phyloP scores from a whole-genome alignment of 2,329 filamentous ascomycete species.

The Sporothrix dimorphospora region DNA sequence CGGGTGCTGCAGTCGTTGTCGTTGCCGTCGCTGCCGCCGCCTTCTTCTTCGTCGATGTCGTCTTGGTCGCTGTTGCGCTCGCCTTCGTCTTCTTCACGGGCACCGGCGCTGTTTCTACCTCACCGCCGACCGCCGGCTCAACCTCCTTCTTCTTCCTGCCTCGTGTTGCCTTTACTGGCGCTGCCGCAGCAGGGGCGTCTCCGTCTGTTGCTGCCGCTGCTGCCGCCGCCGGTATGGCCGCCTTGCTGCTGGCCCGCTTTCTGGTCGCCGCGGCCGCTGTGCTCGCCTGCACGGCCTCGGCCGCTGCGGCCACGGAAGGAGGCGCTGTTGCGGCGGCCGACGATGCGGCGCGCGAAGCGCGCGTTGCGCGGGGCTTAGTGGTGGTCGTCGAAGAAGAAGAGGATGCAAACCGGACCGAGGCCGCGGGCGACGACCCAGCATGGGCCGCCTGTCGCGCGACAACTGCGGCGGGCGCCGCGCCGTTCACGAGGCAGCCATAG shows the following conservation, averaged over 20 bases:
- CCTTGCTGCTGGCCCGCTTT: conserved; percentile 33
- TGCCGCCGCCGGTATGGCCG: conserved; percentile 3
- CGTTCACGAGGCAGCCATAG: conserved; percentile 30
- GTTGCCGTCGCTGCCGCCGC: background rate
- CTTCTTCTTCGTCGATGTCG: conserved; percentile 22
- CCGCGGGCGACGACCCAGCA: background rate
- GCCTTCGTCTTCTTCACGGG: conserved; percentile 24
- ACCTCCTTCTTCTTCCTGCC: conserved; percentile 28
- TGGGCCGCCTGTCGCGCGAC: conserved; percentile 23
- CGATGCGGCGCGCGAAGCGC: conserved; percentile 19
- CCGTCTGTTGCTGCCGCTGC: background rate
- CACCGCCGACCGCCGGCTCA: conserved; percentile 14
- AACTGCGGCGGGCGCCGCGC: conserved; percentile 23
- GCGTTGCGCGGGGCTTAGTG: conserved; percentile 28
- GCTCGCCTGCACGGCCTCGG: conserved; percentile 12
- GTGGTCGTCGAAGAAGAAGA: conserved; percentile 22
- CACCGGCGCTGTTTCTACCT: background rate
- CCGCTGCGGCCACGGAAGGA: background rate
- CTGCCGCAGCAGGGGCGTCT: background rate
- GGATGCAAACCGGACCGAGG: conserved; percentile 28
- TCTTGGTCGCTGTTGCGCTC: conserved; percentile 18
- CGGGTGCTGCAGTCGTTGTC: background rate
- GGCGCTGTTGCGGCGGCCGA: background rate
- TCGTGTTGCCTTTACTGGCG: conserved; percentile 14
- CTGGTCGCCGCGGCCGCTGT: conserved; percentile 29